Conservation (phyloP, 1,284 basidiomycete species). For the Marasmius oreades region DNA sequence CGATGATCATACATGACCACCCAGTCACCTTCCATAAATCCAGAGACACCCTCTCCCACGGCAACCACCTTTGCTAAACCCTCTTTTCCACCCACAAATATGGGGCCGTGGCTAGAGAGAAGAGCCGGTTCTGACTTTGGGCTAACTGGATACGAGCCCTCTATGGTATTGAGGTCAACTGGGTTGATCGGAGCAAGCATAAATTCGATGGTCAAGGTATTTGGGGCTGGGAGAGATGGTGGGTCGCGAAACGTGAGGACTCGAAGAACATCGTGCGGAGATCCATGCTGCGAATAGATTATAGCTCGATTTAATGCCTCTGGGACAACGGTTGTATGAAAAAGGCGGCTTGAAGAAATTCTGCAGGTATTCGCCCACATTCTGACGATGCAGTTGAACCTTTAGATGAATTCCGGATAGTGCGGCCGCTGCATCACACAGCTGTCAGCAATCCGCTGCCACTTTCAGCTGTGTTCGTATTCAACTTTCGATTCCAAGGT, state of each 20-base stretch:
- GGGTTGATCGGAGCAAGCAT: constrained; percentile 79
- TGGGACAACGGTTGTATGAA: too few species aligned
- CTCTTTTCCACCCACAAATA: constrained; percentile 77
- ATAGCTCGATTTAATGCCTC: constrained; percentile 50
- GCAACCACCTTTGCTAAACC: constrained; percentile 67
- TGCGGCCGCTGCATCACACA: too few species aligned
- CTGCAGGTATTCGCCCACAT: too few species aligned
- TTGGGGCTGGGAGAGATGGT: constrained; percentile 42
- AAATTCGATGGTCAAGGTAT: constrained; percentile 62
- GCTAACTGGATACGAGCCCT: constrained; percentile 76
- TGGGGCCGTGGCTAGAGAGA: constrained; percentile 20
- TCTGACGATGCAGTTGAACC: not conserved
- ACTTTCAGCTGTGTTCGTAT: too few species aligned
- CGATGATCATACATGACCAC: not conserved
- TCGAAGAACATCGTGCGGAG: constrained; percentile 56
- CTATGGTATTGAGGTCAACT: constrained; percentile 76
- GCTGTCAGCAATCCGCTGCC: too few species aligned
- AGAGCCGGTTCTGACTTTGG: constrained; percentile 42
- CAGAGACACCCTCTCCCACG: constrained; percentile 48
- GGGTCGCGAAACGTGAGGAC: constrained; percentile 50
- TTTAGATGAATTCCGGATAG: too few species aligned
- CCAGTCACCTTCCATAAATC: constrained; percentile 56
- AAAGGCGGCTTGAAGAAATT: too few species aligned
- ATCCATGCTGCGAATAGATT: constrained; percentile 57
- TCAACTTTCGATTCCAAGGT: too few species aligned